Percentiles rank a stretch among this genome's conserved stretches.
These are phyloP conservation scores for Mortierella sp. DNA, from an alignment of 371 early-diverging fungal species.

Conservation along the genomic window DNA sequence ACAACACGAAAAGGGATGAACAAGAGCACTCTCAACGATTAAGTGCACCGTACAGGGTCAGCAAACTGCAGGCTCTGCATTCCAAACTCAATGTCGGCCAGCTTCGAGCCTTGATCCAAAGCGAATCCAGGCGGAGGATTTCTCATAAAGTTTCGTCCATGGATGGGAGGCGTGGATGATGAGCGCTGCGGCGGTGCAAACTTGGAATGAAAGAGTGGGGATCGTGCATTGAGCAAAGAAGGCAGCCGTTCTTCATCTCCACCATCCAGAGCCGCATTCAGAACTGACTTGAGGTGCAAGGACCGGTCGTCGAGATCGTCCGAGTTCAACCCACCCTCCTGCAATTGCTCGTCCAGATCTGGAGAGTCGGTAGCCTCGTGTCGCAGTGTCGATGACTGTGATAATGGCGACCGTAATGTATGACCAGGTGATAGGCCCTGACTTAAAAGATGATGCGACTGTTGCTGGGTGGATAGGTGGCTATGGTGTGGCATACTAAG, in stretches of 20 bases:
- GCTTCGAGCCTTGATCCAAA: slow-evolving; percentile 24
- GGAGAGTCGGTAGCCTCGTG: slow-evolving; percentile 42
- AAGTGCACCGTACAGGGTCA: slow-evolving; percentile 36
- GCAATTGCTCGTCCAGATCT: slow-evolving; percentile 51
- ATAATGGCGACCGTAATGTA: slow-evolving; percentile 36
- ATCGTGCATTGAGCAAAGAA: slow-evolving; percentile 22
- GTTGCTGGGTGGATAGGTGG: slow-evolving; percentile 56
- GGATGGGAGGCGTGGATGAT: slow-evolving; percentile 70
- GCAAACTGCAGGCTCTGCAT: slow-evolving; percentile 46
- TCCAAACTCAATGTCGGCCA: slow-evolving; percentile 49
- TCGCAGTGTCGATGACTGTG: slow-evolving; percentile 40
- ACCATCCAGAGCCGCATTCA: slow-evolving; percentile 66
- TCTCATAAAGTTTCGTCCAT: slow-evolving; percentile 54
- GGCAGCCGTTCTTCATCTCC: slow-evolving; percentile 53
- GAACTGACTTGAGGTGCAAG: slow-evolving; percentile 58
- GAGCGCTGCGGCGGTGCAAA: slow-evolving; percentile 64
- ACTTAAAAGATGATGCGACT: slow-evolving; percentile 39
- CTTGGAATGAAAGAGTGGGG: slow-evolving; percentile 55
- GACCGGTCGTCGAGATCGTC: slow-evolving; percentile 44
- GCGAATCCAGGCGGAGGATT: slow-evolving; percentile 47
- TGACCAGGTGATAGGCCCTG: slow-evolving; percentile 35
- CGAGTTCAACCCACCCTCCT: slow-evolving; percentile 16
- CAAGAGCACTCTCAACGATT: not conserved
- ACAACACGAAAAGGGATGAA: not conserved
- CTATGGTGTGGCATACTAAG: slow-evolving; percentile 69